Base-by-base conservation (phyloP, 78 protist genomes). In the Guillardia theta region DNA sequence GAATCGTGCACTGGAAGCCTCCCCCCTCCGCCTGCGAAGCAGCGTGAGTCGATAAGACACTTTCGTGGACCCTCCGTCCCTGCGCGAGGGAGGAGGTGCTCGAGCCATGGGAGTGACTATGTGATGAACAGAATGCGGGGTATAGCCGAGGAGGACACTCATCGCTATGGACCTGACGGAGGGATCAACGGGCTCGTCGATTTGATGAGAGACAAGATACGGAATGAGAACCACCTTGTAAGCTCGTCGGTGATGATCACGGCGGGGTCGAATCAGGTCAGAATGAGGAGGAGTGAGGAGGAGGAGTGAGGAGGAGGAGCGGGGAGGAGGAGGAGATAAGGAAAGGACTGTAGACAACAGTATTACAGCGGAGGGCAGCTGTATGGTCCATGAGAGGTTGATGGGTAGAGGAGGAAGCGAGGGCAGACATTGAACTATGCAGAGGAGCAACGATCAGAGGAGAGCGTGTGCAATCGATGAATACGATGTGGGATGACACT, bases 1-100 rank as follows among this genome's bases (percentile, higher is more conserved):
- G 93, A 8, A 88, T 88, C 47, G 93, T 88, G 15, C 93, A 88
- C 93, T 88, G 93, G 93, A 37, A 6, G 37, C 93, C 93, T 4
- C 93, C 93, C 18, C 27, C 70, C 2, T 27, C 70, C 1, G 70
- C 70, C 4, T 27, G 4, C 70, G 27, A 58, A 3, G 70, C 70
- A 58, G 70, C 70, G 70, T 58, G 39, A 6, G 70, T 58, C 6
- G 1, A 30, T 6, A 27, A 58, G 70, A 6, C 70, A 58, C 70
- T 6, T 0, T 58, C 70, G 27, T 8, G 4, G 10, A 19, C 30
- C 2, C 27, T 58, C 27, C 27, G 70, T 1, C 27, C 70, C 70
- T 19, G 58, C 58, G 58, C 70, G 39, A 3, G 70, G 2, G 6
- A 0, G 70, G 70, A 58, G 48, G 1, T 22, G 93, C 64, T 3